These are phyloP conservation scores for Asterionellopsis glacialis DNA, from an alignment of 108 stramenopile genomes.

Conservation along the genomic window DNA sequence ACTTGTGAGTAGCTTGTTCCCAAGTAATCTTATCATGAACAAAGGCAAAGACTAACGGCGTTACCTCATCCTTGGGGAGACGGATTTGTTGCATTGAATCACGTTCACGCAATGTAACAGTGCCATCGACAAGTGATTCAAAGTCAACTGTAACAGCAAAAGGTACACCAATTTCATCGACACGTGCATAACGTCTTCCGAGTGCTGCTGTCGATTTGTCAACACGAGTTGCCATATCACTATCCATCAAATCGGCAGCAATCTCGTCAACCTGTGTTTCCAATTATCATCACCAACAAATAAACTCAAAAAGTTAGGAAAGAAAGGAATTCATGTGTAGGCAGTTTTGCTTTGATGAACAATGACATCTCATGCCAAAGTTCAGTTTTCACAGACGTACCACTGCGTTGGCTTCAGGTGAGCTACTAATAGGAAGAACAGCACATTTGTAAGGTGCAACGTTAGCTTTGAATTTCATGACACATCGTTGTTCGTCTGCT, in stretches of 20 bases:
- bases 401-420: slow-evolving; percentile 71
- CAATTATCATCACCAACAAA: not conserved
- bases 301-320: not conserved
- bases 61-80: slow-evolving; percentile 73
- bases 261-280: slow-evolving; percentile 66
- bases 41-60: slow-evolving; percentile 63
- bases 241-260: slow-evolving; percentile 74
- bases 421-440: slow-evolving; percentile 87
- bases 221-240: slow-evolving; percentile 79
- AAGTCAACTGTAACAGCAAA: slow-evolving; percentile 99
- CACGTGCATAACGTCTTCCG: slow-evolving; percentile 91
- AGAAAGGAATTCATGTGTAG: not conserved
- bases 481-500: slow-evolving; percentile 91
- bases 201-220: slow-evolving; percentile 90
- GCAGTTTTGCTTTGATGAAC: not conserved
- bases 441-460: slow-evolving; percentile 98
- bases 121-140: slow-evolving; percentile 80
- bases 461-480: slow-evolving; percentile 95
- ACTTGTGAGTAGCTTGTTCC: slow-evolving; percentile 66
- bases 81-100: slow-evolving; percentile 94
- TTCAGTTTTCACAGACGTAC: slow-evolving; percentile 26
- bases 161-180: slow-evolving; percentile 98
- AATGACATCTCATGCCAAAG: slow-evolving; percentile 2
- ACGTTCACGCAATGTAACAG: slow-evolving; percentile 97
- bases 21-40: slow-evolving; percentile 72